Conservation (phyloP, 495 filamentous ascomycete species). For the Jackrogersella multiformis region DNA sequence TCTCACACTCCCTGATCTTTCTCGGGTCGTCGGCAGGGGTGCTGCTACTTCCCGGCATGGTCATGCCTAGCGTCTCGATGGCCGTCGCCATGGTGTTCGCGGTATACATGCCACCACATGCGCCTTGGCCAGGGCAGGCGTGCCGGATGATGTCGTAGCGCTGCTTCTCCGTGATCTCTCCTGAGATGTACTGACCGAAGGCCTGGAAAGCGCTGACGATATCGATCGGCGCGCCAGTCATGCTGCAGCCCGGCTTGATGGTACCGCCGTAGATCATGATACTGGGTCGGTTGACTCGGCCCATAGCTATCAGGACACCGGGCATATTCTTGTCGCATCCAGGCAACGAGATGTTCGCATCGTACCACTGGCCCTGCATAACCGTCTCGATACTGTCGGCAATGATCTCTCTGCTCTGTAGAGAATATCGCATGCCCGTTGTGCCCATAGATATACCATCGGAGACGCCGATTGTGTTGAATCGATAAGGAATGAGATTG, state of each 20-base stretch:
- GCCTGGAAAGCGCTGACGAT: conserved; percentile 98
- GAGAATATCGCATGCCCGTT: conserved; percentile 89
- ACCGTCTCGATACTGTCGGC: conserved; percentile 98
- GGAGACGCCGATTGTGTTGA: conserved; percentile 97
- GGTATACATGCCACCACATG: conserved; percentile 99
- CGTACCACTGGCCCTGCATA: conserved; percentile 99
- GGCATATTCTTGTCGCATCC: conserved; percentile 99
- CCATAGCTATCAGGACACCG: conserved; percentile 98
- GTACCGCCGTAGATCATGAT: conserved; percentile 98
- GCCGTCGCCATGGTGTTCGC: conserved; percentile 98
- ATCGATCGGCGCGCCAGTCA: conserved; percentile 82
- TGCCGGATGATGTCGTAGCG: conserved; percentile 94
- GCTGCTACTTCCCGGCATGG: conserved; percentile 90
- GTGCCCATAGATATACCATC: conserved; percentile 86
- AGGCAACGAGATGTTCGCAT: conserved; percentile 97
- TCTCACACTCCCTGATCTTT: conserved; percentile 87
- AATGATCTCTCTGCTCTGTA: conserved; percentile 95
- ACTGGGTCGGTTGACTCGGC: conserved; percentile 88
- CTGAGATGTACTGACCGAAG: conserved; percentile 92
- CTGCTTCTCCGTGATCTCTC: conserved; percentile 89
- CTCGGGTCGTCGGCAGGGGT: conserved; percentile 87
- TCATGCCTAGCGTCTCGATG: conserved; percentile 97
- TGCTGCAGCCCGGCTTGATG: conserved; percentile 89
- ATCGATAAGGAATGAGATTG: conserved; percentile 85
- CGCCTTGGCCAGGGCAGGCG: conserved; percentile 91